These are phyloP conservation scores for Graphilbum ipis-grandicollis DNA, from an alignment of 2,329 filamentous ascomycete genomes.

Conservation along the genomic window DNA sequence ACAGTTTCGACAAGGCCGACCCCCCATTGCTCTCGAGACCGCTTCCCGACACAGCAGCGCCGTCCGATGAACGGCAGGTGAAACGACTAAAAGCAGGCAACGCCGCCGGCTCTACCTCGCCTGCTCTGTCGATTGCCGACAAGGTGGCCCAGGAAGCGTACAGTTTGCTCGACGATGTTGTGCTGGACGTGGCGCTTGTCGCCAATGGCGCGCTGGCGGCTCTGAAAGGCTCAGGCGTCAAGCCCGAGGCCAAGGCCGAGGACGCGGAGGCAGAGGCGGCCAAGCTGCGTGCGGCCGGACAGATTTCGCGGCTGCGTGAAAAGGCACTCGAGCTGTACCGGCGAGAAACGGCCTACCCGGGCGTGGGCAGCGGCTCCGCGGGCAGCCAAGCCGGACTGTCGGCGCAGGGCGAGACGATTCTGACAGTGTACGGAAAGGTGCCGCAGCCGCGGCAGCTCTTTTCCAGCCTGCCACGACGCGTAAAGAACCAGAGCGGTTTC, in stretches of 20 bases:
- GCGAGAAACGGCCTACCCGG: slow-evolving; percentile 38
- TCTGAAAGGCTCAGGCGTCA: slow-evolving; percentile 19
- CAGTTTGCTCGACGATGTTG: slow-evolving; percentile 45
- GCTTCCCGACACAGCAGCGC: slow-evolving; percentile 21
- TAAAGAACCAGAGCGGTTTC: too few relatives aligned
- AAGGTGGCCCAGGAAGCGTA: slow-evolving; percentile 36
- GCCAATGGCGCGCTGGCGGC: slow-evolving; percentile 24
- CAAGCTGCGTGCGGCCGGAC: slow-evolving; percentile 21
- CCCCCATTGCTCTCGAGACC: slow-evolving; percentile 38
- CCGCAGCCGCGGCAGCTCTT: slow-evolving; percentile 64
- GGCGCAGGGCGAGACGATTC: slow-evolving; percentile 27
- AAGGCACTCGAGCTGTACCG: slow-evolving; percentile 44
- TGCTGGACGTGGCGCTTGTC: slow-evolving; percentile 30
- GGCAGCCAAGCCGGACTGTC: not conserved
- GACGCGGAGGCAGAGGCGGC: slow-evolving; percentile 4
- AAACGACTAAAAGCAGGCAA: slow-evolving; percentile 44
- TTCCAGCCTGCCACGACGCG: slow-evolving; percentile 56
- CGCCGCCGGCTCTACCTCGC: slow-evolving; percentile 9
- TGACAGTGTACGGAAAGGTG: slow-evolving; percentile 64
- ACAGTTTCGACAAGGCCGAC: slow-evolving; percentile 34
- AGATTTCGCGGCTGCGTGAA: slow-evolving; percentile 40
- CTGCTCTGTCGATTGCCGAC: slow-evolving; percentile 25
- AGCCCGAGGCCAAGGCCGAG: too few relatives aligned
- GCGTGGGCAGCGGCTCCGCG: slow-evolving; percentile 14
- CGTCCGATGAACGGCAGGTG: slow-evolving; percentile 32